Evolutionary conservation across 495 filamentous ascomycete species (phyloP), one percentile per base, ranked within the genome.

Genomic region (Haplographium delicatum): DNA sequence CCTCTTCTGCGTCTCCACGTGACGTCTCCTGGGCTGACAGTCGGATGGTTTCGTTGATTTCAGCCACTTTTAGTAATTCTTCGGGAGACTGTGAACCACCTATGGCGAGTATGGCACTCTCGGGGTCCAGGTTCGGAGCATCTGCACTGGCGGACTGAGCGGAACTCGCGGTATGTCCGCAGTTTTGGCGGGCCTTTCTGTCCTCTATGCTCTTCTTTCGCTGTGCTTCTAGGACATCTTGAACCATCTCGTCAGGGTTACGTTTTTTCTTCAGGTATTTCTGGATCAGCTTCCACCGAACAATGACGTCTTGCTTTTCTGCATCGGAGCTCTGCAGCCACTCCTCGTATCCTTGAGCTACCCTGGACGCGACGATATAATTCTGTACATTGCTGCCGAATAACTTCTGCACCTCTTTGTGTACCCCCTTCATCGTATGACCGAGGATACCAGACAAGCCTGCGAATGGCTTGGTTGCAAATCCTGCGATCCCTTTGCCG

Each of bases 281-380:
- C 35, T 73, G 68, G 23, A 72, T 59, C 13, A 56, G 56, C 16
- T 76, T 65, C 84, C 83, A 88, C 11, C 76, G 65, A 13, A 52
- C 59, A 16, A 84, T 56, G 4, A 85, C 71, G 49, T 81, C 76
- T 15, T 62, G 65, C 11, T 74, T 68, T 64, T 86, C 79, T 50
- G 72, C 72, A 4, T 53, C 49, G 2, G 72, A 71, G 3, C 72
- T 60, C 3, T 50, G 51, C 5, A 64, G 57, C 44, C 72, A 71
- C 24, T 89, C 83, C 28, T 80, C 73, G 34, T 81, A 71, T 7
- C 87, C 86, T 62, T 91, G 85, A 15, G 76, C 63, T 16, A 83
- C 83, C 3, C 87, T 73, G 13, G 84, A 77, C 1, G 83, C 75
- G 31, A 87, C 69, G 47, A 89, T 86, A 44, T 88, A 85, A 47